These are phyloP conservation scores for Cladosporium sp. DNA, from an alignment of 2,329 filamentous ascomycete species.

Conservation along the genomic window DNA sequence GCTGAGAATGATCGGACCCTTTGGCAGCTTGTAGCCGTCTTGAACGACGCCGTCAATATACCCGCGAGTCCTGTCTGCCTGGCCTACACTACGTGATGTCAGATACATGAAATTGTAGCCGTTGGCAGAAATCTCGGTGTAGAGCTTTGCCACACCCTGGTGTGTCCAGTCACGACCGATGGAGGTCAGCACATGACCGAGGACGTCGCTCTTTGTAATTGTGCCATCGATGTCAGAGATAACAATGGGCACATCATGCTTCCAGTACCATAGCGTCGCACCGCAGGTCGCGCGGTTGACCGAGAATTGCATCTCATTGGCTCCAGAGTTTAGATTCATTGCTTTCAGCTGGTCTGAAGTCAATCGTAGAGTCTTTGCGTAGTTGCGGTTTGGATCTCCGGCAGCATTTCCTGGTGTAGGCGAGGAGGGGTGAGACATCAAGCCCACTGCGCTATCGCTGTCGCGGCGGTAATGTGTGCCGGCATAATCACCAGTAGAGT, in stretches of 20 bases:
- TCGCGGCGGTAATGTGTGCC: conserved; percentile 61
- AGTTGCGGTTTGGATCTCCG: conserved; percentile 77
- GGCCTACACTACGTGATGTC: conserved; percentile 89
- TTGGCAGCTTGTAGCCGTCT: conserved; percentile 80
- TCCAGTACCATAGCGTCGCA: conserved; percentile 93
- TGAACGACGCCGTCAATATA: conserved; percentile 90
- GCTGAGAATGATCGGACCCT: conserved; percentile 90
- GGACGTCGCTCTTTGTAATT: conserved; percentile 73
- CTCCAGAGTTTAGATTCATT: conserved; percentile 76
- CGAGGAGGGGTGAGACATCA: conserved; percentile 60
- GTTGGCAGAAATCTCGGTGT: conserved; percentile 91
- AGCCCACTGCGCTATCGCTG: conserved; percentile 67
- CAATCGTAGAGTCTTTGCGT: conserved; percentile 91
- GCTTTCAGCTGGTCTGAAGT: conserved; percentile 94
- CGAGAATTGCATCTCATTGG: conserved; percentile 92
- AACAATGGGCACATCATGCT: conserved; percentile 85
- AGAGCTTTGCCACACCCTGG: conserved; percentile 91
- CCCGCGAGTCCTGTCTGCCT: conserved; percentile 83
- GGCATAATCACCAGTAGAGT: conserved; percentile 47
- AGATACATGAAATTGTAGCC: conserved; percentile 99
- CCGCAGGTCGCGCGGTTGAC: conserved; percentile 92
- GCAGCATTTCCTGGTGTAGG: conserved; percentile 42
- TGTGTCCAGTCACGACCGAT: conserved; percentile 98
- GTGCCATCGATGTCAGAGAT: conserved; percentile 99
- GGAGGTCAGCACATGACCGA: conserved; percentile 89